These are phyloP conservation scores for Aspergillus udagawae DNA, from an alignment of 2,329 filamentous ascomycete species.

Conservation along the genomic window DNA sequence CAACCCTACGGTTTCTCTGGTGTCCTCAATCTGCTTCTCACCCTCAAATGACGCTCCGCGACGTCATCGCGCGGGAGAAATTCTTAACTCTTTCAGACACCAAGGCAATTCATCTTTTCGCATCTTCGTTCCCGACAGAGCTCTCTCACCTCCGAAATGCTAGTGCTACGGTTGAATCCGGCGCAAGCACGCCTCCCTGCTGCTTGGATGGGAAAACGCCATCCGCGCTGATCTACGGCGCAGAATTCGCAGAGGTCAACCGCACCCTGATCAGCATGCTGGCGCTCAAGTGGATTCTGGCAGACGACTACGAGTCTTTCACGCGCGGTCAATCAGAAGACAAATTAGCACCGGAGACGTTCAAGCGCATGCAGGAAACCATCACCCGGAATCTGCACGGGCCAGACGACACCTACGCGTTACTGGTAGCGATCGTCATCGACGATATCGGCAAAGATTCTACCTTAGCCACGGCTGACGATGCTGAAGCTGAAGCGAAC, in stretches of 20 bases:
- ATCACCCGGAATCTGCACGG: conserved; percentile 15
- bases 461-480: conserved; percentile 24
- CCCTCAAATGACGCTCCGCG: neutral
- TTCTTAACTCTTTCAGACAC: neutral
- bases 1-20: neutral
- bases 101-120: neutral
- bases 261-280: conserved; percentile 37
- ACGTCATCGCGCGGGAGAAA: neutral
- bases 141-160: conserved; percentile 5
- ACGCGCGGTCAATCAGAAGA: conserved; percentile 21
- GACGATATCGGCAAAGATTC: conserved; percentile 40
- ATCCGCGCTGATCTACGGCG: conserved; percentile 4
- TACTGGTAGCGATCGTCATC: conserved; percentile 33
- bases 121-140: neutral
- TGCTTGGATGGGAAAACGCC: conserved; percentile 1
- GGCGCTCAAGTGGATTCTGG: conserved; percentile 35
- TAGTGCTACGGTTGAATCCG: conserved; percentile 5
- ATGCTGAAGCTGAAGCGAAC: conserved; percentile 12
- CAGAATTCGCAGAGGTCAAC: conserved; percentile 37
- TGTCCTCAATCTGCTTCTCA: neutral
- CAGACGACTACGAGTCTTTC: conserved; percentile 32
- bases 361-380: conserved; percentile 23
- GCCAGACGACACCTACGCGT: conserved; percentile 22
- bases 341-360: conserved; percentile 24
- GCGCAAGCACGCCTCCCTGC: neutral